Evolutionary conservation across 2,329 filamentous ascomycete genomes (phyloP), one percentile per base, ranked within the genome.

Genomic region (Phyllosticta citrichinensis): DNA sequence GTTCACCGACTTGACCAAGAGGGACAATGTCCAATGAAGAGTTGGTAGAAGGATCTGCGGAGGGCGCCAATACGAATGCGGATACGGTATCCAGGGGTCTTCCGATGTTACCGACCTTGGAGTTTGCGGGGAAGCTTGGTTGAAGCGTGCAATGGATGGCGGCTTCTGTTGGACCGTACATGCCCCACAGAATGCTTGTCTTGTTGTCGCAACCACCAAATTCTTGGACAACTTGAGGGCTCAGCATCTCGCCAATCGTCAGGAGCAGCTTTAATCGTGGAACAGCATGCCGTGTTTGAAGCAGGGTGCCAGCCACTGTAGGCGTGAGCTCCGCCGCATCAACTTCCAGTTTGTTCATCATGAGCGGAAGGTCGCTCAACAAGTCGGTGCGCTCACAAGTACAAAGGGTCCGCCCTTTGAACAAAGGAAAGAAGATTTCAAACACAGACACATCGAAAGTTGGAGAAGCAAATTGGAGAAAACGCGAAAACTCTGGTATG

Each of bases 371-470:
- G 68, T 96, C 85, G 63, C 88, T 83, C 52, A 97, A 79, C 78
- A 96, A 83, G 35, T 83, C 78, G 56, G 79, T 77, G 27, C 91
- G 83, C 61, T 85, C 81, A 65, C 87, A 90, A 60, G 84, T 83
- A 55, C 93, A 83, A 2, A 97, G 76, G 0, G 90, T 96, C 22
- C 77, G 78, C 2, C 88, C 88, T 62, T 90, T 80, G 64, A 86
- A 87, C 17, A 92, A 77, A 0, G 92, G 88, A 65, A 96, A 96
- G 79, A 96, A 96, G 6, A 95, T 92, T 70, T 97, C 92, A 70
- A 97, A 97, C 5, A 96, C 87, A 0, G 90, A 96, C 8, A 97
- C 92, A 72, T 97, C 92, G 70, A 97, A 97, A 0, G 91, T 96
- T 0, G 92, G 90, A 2, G 91, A 87, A 4, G 92, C 92, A 71